Evolutionary conservation across 1,284 basidiomycete species (phyloP), one percentile per base, ranked within the genome.

Genomic region (Apiotrichum mycotoxinovorans): DNA sequence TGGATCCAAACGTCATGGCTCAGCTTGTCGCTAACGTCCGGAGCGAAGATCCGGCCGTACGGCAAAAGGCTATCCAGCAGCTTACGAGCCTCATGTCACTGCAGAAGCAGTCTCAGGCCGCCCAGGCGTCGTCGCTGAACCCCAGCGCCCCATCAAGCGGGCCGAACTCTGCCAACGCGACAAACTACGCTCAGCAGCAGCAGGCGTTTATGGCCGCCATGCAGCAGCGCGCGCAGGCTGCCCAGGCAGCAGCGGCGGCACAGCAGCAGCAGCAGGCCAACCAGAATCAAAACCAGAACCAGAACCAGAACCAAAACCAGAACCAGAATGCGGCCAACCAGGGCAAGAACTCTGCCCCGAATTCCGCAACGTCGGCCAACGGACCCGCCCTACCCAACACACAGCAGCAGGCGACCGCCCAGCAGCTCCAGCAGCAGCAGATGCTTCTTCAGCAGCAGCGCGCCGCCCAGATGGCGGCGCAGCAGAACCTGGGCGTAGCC

Each of bases 1-100:
- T 63, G 27, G 58, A 63, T 35, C 58, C 58, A 4, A 58, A 52
- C 35, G 46, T 60, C 38, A 54, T 63, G 56, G 47, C 58, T 2
- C 62, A 63, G 51, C 50, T 62, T 1, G 52, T 56, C 9, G 54
- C 54, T 12, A 58, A 54, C 41, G 45, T 54, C 12, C 48, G 54
- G 23, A 51, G 54, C 48, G 52, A 56, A 22, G 61, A 62, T 23
- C 54, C 57, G 4, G 42, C 40, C 4, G 44, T 54, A 7, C 51
- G 54, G 3, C 23, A 51, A 18, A 57, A 52, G 45, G 61, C 61
- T 9, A 48, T 56, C 38, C 41, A 50, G 41, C 61, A 62, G 54
- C 54, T 62, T 23, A 47, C 51, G 38, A 52, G 47, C 27, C 51
- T 62, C 18, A 41, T 62, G 27, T 40, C 51, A n/a, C 54, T 52